These are phyloP conservation scores for Punctularia strigosozonata DNA, from an alignment of 768 basidiomycete species.

Conservation along the genomic window DNA sequence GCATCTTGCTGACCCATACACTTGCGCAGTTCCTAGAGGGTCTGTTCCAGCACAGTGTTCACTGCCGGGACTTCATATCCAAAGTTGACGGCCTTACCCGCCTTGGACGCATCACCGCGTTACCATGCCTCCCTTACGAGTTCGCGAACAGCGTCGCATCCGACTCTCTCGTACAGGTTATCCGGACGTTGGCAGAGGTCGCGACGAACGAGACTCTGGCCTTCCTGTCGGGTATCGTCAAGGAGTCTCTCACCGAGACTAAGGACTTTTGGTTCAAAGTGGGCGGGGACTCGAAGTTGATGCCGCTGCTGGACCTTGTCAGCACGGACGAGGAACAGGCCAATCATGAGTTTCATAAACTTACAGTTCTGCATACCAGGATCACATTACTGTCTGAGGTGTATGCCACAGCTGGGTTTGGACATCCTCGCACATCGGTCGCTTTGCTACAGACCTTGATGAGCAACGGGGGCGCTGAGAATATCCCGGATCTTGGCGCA, in stretches of 20 bases:
- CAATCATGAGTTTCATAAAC: constrained; percentile 56
- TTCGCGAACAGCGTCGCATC: constrained; percentile 79
- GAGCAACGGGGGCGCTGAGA: constrained; percentile 45
- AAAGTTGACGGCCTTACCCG: constrained; percentile 60
- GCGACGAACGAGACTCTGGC: constrained; percentile 66
- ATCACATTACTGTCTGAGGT: constrained; percentile 80
- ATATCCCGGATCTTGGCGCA: constrained; percentile 62
- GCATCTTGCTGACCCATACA: constrained; percentile 4
- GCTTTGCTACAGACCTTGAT: constrained; percentile 67
- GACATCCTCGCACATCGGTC: constrained; percentile 68
- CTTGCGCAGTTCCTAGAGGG: constrained; percentile 75
- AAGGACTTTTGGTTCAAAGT: constrained; percentile 55
- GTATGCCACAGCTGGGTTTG: constrained; percentile 72
- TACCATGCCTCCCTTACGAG: constrained; percentile 84
- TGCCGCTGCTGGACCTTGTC: constrained; percentile 47
- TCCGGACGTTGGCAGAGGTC: constrained; percentile 82
- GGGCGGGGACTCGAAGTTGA: constrained; percentile 45
- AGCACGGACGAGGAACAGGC: constrained; percentile 36
- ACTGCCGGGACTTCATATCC: constrained; percentile 83
- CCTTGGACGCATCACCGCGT: constrained; percentile 64
- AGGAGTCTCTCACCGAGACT: constrained; percentile 57
- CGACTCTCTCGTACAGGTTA: constrained; percentile 78
- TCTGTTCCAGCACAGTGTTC: constrained; percentile 82
- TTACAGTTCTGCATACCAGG: constrained; percentile 68
- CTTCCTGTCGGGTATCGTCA: constrained; percentile 60